Evolutionary conservation across 1,139 yeast species (phyloP).

Genomic region (Suhomyces panamericanus): DNA sequence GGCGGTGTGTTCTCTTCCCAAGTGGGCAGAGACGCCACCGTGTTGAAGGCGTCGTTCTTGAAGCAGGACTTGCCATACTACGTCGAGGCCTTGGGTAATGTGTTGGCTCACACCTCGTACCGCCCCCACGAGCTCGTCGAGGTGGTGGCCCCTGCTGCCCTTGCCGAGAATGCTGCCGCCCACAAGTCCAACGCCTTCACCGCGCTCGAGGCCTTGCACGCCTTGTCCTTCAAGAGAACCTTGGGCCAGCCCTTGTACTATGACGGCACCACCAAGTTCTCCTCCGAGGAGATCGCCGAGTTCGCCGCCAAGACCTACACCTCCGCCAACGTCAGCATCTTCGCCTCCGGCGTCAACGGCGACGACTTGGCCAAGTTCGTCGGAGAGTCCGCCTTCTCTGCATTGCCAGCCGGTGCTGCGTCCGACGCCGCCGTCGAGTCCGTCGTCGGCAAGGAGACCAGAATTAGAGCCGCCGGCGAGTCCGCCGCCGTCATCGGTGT

Average conservation of each 20-base stretch:
- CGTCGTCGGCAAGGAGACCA: conserved; percentile 69
- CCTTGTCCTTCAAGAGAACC: conserved; percentile 81
- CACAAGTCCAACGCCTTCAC: conserved; percentile 51
- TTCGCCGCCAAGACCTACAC: conserved; percentile 72
- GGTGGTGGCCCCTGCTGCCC: conserved; percentile 77
- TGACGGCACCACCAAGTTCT: conserved; percentile 59
- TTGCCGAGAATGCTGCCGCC: conserved; percentile 54
- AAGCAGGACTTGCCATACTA: conserved; percentile 89
- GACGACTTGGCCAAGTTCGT: conserved; percentile 71
- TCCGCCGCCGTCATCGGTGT: conserved; percentile 81
- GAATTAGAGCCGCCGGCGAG: conserved; percentile 67
- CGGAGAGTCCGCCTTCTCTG: conserved; percentile 62
- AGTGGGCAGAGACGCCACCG: conserved; percentile 82
- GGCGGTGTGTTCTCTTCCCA: conserved; percentile 76
- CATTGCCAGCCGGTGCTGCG: conserved; percentile 60
- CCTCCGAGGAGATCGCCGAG: conserved; percentile 64
- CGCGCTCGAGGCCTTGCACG: conserved; percentile 80
- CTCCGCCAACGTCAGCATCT: conserved; percentile 67
- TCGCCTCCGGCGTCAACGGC: conserved; percentile 73
- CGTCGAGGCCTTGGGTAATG: conserved; percentile 82
- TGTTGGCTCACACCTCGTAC: conserved; percentile 69
- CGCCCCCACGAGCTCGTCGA: conserved; percentile 83
- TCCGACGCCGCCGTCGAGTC: conserved; percentile 43
- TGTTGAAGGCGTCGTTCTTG: conserved; percentile 78
- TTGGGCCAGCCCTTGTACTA: conserved; percentile 82